phyloP scores from a whole-genome alignment of 257 asterid species.

The Solanum pimpinellifolium region DNA sequence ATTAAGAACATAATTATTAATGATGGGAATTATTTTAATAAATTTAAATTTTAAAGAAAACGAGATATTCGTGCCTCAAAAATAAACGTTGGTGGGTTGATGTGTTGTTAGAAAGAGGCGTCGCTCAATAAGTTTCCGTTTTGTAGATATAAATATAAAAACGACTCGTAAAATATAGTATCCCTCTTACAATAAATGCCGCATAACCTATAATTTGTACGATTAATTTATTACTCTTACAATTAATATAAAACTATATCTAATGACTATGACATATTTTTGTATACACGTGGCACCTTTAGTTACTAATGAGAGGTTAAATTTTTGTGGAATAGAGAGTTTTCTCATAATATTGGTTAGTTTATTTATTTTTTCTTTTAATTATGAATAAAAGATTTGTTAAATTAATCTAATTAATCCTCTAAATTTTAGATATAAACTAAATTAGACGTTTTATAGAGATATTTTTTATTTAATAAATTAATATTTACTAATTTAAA shows the following conservation, averaged over 20 bases:
- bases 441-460: no score
- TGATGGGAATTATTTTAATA: no score
- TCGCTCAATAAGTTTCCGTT: not conserved
- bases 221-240: not conserved
- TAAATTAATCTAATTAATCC: no score
- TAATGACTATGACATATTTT: not conserved
- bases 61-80: not conserved
- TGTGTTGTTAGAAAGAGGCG: not conserved
- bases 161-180: not conserved
- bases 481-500: no score
- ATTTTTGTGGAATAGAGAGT: not conserved
- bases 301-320: not conserved
- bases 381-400: not conserved
- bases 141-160: no score
- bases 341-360: not conserved
- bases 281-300: not conserved
- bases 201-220: not conserved
- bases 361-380: no score
- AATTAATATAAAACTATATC: not conserved
- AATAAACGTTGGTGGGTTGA: not conserved
- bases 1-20: no score
- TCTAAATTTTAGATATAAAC: not conserved
- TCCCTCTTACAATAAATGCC: not conserved
- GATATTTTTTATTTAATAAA: no score
- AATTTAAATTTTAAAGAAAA: no score